Percentiles rank a stretch among this genome's conserved stretches.
Conservation (phyloP, 169 alveolate genomes). For the Cryptosporidium tyzzeri region DNA sequence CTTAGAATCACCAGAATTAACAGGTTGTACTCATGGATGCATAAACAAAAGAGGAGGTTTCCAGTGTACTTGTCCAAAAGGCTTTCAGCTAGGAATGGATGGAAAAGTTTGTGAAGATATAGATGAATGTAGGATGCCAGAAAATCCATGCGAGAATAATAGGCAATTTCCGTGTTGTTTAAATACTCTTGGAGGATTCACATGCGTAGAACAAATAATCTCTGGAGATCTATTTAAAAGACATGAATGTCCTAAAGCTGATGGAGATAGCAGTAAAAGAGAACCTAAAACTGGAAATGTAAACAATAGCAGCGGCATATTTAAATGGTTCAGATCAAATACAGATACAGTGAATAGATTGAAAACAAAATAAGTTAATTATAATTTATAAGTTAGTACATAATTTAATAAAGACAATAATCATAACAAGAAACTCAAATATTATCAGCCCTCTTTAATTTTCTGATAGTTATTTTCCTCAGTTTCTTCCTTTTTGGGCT, state of each 20-base stretch:
- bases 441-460: neutral
- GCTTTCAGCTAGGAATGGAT: constrained; percentile 64
- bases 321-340: constrained; percentile 8
- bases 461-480: neutral
- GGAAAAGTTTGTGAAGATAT: constrained; percentile 78
- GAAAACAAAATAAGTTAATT: constrained; percentile 1
- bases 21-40: constrained; percentile 77
- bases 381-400: constrained; percentile 1
- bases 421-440: neutral
- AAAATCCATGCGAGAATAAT: constrained; percentile 60
- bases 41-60: constrained; percentile 61
- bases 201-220: constrained; percentile 75
- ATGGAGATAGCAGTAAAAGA: neutral
- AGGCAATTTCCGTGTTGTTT: constrained; percentile 76
- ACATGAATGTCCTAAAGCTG: constrained; percentile 36
- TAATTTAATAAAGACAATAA: neutral
- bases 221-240: constrained; percentile 50
- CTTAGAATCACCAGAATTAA: constrained; percentile 51
- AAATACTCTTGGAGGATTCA: constrained; percentile 78
- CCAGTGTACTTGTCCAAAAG: constrained; percentile 78
- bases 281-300: neutral
- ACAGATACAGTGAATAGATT: constrained; percentile 16
- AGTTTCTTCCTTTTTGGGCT: constrained; percentile 53
- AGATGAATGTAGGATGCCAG: constrained; percentile 80
- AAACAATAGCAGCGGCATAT: neutral